Evolutionary conservation across 352 stramenopile genomes (phyloP), one percentile per base, ranked within the genome.

Genomic region (Globisporangium polare): DNA sequence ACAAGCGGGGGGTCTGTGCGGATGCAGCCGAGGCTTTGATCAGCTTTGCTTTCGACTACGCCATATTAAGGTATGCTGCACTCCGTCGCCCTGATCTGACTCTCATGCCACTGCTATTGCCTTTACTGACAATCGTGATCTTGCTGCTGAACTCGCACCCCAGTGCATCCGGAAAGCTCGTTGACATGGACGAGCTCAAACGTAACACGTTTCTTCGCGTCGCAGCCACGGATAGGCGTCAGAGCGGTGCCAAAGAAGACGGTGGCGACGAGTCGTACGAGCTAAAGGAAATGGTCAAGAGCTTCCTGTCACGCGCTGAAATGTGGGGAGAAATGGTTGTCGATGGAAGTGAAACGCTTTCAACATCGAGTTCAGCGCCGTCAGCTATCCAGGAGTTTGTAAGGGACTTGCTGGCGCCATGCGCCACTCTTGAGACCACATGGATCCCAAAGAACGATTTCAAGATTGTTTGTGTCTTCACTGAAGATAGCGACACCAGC

Each of bases 1-100:
- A 60, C 24, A 61, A 62, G 15, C 67, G 60, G 62, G 29, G 42
- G 1, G 47, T 74, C 5, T 80, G 73, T 26, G 58, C 69, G 39
- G 71, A 82, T 59, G 62, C 60, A 17, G 57, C 72, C 2, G 62
- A 80, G 9, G 63, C 58, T 0, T 53, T 82, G 18, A 70, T 84
- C 35, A 68, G 53, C 5, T 49, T 82, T 39, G 66, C 69, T 5
- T 58, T 66, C 17, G 61, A 54, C 1, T 59, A 69, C 33, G 66
- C 68, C 31, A 60, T 49, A 3, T 58, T 57, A n/a, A 69, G 65
- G 75, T 83, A 42, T 26, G 56, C 41, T 55, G 33, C 9, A 39
- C 24, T 20, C 10, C 18, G n/a, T n/a, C 24, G 1, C 0, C 22
- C 17, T 53, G 6, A 35, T 35, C 5, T 53, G 13, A 2, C 18